Conservation (phyloP, 176 grass and related monocot species). For the Pontederia crassipes region DNA sequence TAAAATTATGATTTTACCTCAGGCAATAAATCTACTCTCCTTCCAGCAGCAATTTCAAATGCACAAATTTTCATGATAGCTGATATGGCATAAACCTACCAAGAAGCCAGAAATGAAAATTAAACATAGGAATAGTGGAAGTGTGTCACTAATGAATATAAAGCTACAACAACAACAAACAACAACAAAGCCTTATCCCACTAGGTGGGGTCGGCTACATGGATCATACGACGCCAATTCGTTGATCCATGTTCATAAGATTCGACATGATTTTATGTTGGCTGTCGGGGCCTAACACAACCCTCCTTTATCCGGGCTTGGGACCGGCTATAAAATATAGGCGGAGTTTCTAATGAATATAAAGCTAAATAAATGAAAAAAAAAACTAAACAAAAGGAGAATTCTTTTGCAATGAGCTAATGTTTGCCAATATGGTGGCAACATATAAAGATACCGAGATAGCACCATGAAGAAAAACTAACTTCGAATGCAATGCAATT, state of each 20-base stretch:
- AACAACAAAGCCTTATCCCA: too few relatives aligned
- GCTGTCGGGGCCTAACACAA: too few relatives aligned
- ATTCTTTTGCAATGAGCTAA: background rate
- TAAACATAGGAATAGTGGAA: constrained; percentile 5
- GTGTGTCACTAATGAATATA: background rate
- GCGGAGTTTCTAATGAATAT: too few relatives aligned
- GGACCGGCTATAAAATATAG: too few relatives aligned
- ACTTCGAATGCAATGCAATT: too few relatives aligned
- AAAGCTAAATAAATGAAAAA: background rate
- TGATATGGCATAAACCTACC: constrained; percentile 87
- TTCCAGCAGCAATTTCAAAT: constrained; percentile 82
- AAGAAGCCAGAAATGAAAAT: constrained; percentile 10
- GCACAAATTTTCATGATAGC: constrained; percentile 93
- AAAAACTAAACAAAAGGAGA: background rate
- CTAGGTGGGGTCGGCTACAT: too few relatives aligned
- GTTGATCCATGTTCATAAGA: too few relatives aligned
- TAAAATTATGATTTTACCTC: constrained; percentile 46
- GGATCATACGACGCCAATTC: too few relatives aligned
- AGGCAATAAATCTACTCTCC: constrained; percentile 75
- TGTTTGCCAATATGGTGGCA: background rate
- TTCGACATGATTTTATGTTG: too few relatives aligned
- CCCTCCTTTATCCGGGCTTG: too few relatives aligned
- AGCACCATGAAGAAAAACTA: too few relatives aligned
- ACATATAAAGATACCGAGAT: background rate
- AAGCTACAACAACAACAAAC: too few relatives aligned